Base-by-base conservation (phyloP, 2,329 filamentous ascomycete genomes). In the Claviceps sp. region DNA sequence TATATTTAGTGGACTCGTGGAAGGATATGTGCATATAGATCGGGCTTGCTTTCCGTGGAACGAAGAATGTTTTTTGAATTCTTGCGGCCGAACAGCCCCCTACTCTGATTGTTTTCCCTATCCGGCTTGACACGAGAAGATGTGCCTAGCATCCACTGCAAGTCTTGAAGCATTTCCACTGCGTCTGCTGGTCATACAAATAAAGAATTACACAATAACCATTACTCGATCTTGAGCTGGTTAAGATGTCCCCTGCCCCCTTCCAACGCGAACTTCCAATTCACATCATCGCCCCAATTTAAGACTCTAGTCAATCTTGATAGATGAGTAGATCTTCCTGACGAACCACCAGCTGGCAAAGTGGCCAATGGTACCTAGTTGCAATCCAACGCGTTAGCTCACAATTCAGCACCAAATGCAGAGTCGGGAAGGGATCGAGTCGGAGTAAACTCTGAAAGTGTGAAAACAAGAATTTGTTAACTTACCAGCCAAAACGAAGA, bases 291-390 rank as follows among this genome's bases (percentile, higher is more conserved):
- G 40, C 30, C 30, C 17, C 41, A 45, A 24, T 40, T 16, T 14
- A 30, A 37, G 13, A 2, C 4, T 54, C 68, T 72, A 98, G 66
- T 98, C 93, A 58, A 98, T 89, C 75, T 98, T 98, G 73, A 98
- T 95, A n/a, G 90, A 96, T 24, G 82, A 75, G 68, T 98, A 98
- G 56, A 98, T 98, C 67, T 87, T 91, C 59, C 87, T 81, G 50
- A 95, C 85, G 65, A 98, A 98, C 65, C 85, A 79, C 88, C 90
- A 97, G 66, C 89, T 94, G 8, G 93, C 82, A 61, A 96, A 89
- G 73, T 93, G 96, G 52, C 93, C 93, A 65, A 98, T 97, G 0
- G 91, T 87, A 37, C 91, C 93, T 96, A 57, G 48, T 48, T 5
- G 26, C 39, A 47, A 10, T 51, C 39, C 34, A 44, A 38, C 24